Evolutionary conservation across 2,329 filamentous ascomycete species (phyloP).

Genomic region (Penicillium sp.): DNA sequence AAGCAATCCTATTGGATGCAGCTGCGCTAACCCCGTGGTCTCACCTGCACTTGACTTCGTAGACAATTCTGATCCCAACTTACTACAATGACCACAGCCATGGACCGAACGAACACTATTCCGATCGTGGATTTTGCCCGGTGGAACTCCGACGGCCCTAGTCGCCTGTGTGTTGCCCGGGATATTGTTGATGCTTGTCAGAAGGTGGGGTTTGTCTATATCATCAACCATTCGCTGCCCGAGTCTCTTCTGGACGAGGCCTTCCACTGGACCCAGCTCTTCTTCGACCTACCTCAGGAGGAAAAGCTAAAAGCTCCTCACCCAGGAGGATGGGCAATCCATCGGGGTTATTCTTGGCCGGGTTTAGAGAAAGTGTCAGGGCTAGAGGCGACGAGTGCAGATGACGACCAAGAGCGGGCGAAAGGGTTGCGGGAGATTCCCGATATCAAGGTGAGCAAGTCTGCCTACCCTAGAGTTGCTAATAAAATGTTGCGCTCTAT

Average conservation of each 20-base stretch:
- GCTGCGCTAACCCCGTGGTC: neutral
- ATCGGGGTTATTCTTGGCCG: conserved; percentile 58
- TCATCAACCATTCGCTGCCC: conserved; percentile 50
- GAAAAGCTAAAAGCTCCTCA: conserved; percentile 53
- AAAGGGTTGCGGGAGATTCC: conserved; percentile 46
- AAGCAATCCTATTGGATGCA: neutral
- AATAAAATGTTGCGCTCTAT: neutral
- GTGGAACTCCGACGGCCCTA: conserved; percentile 32
- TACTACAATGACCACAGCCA: neutral
- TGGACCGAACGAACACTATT: conserved; percentile 22
- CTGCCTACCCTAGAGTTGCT: neutral
- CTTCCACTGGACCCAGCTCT: conserved; percentile 45
- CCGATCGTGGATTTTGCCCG: conserved; percentile 42
- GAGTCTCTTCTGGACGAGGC: conserved; percentile 42
- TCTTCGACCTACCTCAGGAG: conserved; percentile 47
- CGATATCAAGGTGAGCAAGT: conserved; percentile 52
- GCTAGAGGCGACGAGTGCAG: conserved; percentile 37
- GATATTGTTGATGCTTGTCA: conserved; percentile 45
- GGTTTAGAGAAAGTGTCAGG: conserved; percentile 56
- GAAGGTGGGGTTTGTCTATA: conserved; percentile 50
- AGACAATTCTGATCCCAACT: neutral
- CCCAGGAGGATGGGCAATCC: conserved; percentile 49
- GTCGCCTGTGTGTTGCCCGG: conserved; percentile 36
- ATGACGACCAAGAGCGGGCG: conserved; percentile 42
- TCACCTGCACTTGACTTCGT: neutral